phyloP scores from a whole-genome alignment of 2,329 filamentous ascomycete genomes.

The Colletotrichum eremochloae region DNA sequence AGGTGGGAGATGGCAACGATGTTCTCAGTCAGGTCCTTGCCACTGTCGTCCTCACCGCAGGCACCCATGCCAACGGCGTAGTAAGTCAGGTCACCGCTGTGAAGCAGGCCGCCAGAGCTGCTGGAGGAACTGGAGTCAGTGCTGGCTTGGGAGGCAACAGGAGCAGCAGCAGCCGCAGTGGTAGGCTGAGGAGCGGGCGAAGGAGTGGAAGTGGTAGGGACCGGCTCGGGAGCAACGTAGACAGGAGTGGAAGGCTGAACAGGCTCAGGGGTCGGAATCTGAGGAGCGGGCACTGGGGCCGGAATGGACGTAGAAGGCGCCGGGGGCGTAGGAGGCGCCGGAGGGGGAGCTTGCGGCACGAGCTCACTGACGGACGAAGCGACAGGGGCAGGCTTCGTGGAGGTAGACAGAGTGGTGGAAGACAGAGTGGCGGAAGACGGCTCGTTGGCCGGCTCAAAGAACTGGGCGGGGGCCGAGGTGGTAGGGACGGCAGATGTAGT shows the following conservation, averaged over 20 bases:
- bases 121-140: conserved; percentile 36
- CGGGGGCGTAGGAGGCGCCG: conserved; percentile 37
- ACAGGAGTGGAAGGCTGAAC: conserved; percentile 28
- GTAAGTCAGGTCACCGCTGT: conserved; percentile 79
- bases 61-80: conserved; percentile 77
- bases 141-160: conserved; percentile 21
- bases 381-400: conserved; percentile 16
- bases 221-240: conserved; percentile 30
- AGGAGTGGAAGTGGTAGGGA: conserved; percentile 36
- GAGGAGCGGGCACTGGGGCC: conserved; percentile 41
- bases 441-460: conserved; percentile 47
- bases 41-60: conserved; percentile 75
- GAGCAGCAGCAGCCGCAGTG: conserved; percentile 35
- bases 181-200: conserved; percentile 34
- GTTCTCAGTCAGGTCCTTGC: conserved; percentile 65
- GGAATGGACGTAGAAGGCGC: conserved; percentile 41
- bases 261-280: conserved; percentile 45
- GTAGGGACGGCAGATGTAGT: conserved; percentile 46
- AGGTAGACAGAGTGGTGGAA: conserved; percentile 32
- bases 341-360: conserved; percentile 29
- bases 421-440: conserved; percentile 30
- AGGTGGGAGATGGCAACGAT: conserved; percentile 77
- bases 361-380: conserved; percentile 16
- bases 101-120: conserved; percentile 49
- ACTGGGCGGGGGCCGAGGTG: conserved; percentile 47